Base-by-base conservation (phyloP, 331 rosid genomes). In the Cydonia oblonga region DNA sequence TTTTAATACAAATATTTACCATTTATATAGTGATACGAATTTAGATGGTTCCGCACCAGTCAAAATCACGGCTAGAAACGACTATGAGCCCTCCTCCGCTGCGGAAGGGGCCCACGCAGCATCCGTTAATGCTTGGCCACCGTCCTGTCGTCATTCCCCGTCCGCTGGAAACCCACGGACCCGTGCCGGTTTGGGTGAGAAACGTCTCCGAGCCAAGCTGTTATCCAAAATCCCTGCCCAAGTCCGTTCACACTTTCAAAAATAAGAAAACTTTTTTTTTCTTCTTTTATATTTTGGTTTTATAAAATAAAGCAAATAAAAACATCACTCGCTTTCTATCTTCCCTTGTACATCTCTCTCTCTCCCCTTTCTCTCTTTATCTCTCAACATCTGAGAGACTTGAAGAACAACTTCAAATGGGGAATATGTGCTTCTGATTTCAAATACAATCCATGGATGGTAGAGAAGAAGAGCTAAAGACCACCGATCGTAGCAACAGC, bases 101-200 rank as follows among this genome's bases (percentile, higher is more conserved):
- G 5, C 30, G 0, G 6, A 15, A 1, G 13, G 57, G 56, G 66
- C 12, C 75, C 66, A 57, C 16, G 11, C 40, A 7, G 1, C 30
- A 26, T 63, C 87, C 85, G 57, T 85, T 9, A 87, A 79, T 0
- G n/a, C n/a, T n/a, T 46, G 20, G 29, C 89, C 89, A 79, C 86
- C 87, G 87, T 59, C 80, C 65, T 40, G 23, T 76, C 78, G 28
- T 32, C 83, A 70, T 60, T 10, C 58, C 72, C 85, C 79, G 82
- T 82, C 83, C 91, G 81, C 65, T 5, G 12, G 26, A 23, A 4
- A 22, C 3, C 9, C 16, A 90, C 91, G 69, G 96, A 38, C 96
- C 81, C 16, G 29, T 84, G 90, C 64, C 95, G 70, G 96, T 90
- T 76, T 3, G 66, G 89, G 96, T 87, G 90, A 88, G 96, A 90